Conservation (phyloP, 176 grass and related monocot genomes). For the Chrysopogon serrulatus region DNA sequence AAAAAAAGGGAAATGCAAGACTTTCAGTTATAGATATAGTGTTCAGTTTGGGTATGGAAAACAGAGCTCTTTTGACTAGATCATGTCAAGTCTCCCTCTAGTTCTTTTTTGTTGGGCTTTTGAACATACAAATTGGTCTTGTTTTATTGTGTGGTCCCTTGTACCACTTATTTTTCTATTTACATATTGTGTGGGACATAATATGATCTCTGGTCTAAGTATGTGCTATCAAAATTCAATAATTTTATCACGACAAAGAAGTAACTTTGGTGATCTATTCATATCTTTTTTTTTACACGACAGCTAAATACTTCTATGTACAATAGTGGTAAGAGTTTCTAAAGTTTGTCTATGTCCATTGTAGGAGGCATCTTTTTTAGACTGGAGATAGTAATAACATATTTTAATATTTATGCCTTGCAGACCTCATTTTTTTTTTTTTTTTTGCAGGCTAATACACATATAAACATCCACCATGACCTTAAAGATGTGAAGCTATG, state of each 20-base stretch:
- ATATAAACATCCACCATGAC: conserved; percentile 82
- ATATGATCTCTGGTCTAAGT: neutral
- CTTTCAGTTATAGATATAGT: neutral
- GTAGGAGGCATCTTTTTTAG: neutral
- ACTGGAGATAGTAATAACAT: neutral
- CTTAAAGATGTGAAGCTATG: conserved; percentile 90
- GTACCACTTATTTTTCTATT: neutral
- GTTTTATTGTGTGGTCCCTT: neutral
- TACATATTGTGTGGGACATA: neutral
- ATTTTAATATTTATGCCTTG: neutral
- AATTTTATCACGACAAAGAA: neutral
- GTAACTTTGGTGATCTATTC: neutral
- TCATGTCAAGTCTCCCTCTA: neutral
- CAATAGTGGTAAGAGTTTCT: neutral
- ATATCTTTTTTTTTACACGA: neutral
- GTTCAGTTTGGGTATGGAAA: neutral
- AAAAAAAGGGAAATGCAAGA: neutral
- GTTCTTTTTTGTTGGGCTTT: neutral
- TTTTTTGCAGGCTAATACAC: conserved; percentile 76
- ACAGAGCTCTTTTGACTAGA: neutral
- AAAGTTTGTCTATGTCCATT: neutral
- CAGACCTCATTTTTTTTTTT: conserved; percentile 3
- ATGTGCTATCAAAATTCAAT: neutral
- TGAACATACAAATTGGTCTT: neutral
- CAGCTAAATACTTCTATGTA: neutral